Evolutionary conservation across 2,329 filamentous ascomycete genomes (phyloP), one percentile per base, ranked within the genome.

Genomic region (Geoglossum cookeanum): DNA sequence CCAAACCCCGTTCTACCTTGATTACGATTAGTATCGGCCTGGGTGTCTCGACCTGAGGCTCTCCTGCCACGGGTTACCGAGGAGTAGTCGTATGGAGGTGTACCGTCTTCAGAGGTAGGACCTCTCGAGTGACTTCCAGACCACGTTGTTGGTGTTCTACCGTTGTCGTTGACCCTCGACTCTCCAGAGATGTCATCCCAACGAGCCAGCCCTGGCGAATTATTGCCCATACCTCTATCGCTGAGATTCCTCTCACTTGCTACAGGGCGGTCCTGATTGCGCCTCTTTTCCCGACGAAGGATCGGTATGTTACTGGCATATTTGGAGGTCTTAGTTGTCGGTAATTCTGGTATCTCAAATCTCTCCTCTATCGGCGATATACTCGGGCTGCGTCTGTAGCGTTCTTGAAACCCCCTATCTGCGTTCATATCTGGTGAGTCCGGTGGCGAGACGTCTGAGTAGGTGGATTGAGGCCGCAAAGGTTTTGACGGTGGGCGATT

Each of bases 161-260:
- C 80, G 53, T 71, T 74, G 22, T 74, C 68, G 57, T 71, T 76
- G n/a, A 72, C 75, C 4, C 78, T 82, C 44, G 80, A 78, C 64
- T 85, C 82, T 7, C 80, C 82, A 2, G 83, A 83, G 65, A 78
- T 79, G 53, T 77, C 77, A 68, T 87, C 81, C 81, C 81, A 85
- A 61, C 73, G 71, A 27, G 49, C 37, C 22, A 37, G 29, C 4
- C 39, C n/a, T 9, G 49, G 27, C 9, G 49, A 2, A 17, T 37
- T 27, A 7, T 15, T 37, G 13, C 7, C 32, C 37, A 11, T 9
- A 29, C 29, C 29, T 35, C 37, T 11, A 32, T 35, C n/a, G 33
- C 27, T 27, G 30, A 17, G 30, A 53, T 35, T 22, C 30, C 17
- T 53, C 30, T 3, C 30, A 15, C 11, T 32, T 53, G 30, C 13